Conservation (phyloP, 140 eudicot genomes). For the Bidens hawaiensis region DNA sequence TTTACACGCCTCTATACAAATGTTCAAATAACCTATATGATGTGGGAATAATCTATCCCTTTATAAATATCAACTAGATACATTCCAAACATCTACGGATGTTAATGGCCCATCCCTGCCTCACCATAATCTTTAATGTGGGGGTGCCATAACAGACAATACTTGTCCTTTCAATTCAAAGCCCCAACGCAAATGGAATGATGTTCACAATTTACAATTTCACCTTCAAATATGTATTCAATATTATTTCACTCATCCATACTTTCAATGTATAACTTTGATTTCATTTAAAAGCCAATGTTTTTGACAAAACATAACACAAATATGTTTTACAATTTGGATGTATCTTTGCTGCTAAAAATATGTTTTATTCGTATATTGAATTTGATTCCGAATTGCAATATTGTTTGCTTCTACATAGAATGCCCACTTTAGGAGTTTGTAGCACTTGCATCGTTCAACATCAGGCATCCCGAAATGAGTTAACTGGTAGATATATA, state of each 20-base stretch:
- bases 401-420: background rate
- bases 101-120: conserved; percentile 28
- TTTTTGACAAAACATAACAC: background rate
- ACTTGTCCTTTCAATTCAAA: conserved; percentile 16
- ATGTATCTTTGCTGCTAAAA: background rate
- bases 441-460: background rate
- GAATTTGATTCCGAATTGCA: background rate
- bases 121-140: conserved; percentile 28
- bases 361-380: background rate
- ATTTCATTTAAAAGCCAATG: no score
- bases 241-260: conserved; percentile 5
- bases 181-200: conserved; percentile 5
- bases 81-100: conserved; percentile 39
- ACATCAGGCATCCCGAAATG: background rate
- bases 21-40: no score
- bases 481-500: background rate
- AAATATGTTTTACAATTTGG: background rate
- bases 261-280: no score
- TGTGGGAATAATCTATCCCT: no score
- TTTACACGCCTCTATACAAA: no score
- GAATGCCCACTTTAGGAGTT: background rate
- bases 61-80: conserved; percentile 2
- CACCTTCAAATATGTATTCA: background rate
- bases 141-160: conserved; percentile 33
- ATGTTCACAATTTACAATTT: conserved; percentile 4